Evolutionary conservation across 106 monocot species (phyloP), one percentile per base, ranked within the genome.

Genomic region (Alisma plantagoaquatica): DNA sequence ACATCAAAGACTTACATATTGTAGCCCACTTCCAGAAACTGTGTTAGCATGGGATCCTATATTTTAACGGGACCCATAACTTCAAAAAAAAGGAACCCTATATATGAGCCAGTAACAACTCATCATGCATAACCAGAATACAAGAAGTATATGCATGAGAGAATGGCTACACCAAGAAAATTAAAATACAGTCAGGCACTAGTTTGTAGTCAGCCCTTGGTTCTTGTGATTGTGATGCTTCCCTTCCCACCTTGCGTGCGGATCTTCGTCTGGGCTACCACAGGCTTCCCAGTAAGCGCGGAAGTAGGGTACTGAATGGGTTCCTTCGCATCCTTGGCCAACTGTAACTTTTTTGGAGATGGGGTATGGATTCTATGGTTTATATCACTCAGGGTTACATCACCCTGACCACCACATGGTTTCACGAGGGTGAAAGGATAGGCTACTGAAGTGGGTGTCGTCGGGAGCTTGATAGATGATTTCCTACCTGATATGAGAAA

Each of bases 171-270:
- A 38, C 14, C 6, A 6, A 38, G 35, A 38, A 38, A 38, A 38
- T 7, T 38, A 12, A 31, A 14, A 6, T 6, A 38, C 14, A 14
- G 35, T 38, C 14, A 14, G 14, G 9, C 14, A 38, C 14, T n/a
- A n/a, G 14, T 38, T 14, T 38, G 6, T 14, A 6, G 14, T 86
- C 77, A 92, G 27, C 86, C 86, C 57, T 72, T 86, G 33, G 92
- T 92, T 68, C 86, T 82, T 63, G 75, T 56, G 41, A 92, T 92
- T 27, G 85, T 92, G 46, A 92, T 82, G 74, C 92, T 82, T 17
- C 92, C 92, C 61, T 74, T 92, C 3, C 92, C 92, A 24, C 92
- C 86, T 66, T 85, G 75, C 7, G 92, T 92, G 27, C 57, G 72
- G 54, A 91, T 81, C 53, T 81, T 84, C 4, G 80, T 91, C 54